Evolutionary conservation across 129 eudicot species (phyloP).

Genomic region (Mikania micrantha): DNA sequence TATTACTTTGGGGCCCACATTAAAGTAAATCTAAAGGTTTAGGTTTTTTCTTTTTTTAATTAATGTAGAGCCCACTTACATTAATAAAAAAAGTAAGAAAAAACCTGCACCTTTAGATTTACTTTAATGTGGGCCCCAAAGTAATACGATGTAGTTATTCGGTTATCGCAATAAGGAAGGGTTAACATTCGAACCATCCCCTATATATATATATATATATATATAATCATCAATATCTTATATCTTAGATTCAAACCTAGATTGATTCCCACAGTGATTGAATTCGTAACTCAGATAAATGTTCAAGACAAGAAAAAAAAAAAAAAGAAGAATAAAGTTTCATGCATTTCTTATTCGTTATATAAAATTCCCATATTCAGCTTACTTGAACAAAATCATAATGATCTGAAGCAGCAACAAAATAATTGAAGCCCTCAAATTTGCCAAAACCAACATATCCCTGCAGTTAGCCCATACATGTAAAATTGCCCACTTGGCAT

Average conservation of each 20-base stretch:
- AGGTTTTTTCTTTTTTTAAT: no score
- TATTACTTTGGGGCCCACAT: no score
- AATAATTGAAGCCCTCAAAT: slow-evolving; percentile 57
- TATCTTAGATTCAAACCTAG: background rate
- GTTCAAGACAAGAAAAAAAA: background rate
- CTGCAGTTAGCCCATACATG: slow-evolving; percentile 38
- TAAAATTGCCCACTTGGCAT: slow-evolving; percentile 24
- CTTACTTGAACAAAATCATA: slow-evolving; percentile 81
- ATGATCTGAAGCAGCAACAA: slow-evolving; percentile 67
- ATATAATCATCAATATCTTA: background rate
- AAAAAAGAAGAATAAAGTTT: slow-evolving; percentile 2
- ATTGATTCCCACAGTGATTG: background rate
- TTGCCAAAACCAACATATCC: slow-evolving; percentile 84
- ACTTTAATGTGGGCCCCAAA: no score
- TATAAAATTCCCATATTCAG: background rate
- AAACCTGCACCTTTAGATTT: no score
- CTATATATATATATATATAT: background rate
- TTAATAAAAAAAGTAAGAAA: no score
- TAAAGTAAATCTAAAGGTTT: no score
- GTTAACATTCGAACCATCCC: no score
- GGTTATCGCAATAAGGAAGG: no score
- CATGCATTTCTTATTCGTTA: background rate
- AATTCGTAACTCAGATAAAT: background rate
- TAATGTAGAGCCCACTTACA: no score
- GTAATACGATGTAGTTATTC: no score